Conservation (phyloP, 139 green algal species). For the Chlamydomonas sphaeroides region DNA sequence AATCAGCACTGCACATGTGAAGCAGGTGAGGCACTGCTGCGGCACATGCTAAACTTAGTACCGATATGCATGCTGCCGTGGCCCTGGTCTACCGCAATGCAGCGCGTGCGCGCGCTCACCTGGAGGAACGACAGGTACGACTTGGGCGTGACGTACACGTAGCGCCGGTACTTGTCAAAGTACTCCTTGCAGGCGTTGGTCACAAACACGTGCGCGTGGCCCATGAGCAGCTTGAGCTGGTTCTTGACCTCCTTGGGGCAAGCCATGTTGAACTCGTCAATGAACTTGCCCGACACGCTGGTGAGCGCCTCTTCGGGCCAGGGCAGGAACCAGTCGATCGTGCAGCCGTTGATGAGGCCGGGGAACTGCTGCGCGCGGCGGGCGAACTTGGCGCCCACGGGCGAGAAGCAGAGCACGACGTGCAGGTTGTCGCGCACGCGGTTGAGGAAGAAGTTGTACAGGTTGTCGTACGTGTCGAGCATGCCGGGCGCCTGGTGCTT, state of each 20-base stretch:
- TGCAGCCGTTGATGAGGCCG: conserved; percentile 94
- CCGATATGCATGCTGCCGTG: no score
- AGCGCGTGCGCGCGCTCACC: conserved; percentile 12
- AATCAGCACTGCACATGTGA: no score
- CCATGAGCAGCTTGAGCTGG: conserved; percentile 88
- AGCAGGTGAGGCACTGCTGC: no score
- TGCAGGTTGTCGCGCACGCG: conserved; percentile 93
- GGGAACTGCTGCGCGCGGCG: conserved; percentile 91
- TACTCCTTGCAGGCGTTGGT: conserved; percentile 90
- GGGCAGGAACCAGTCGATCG: conserved; percentile 93
- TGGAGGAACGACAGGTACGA: conserved; percentile 93
- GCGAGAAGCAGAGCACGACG: conserved; percentile 93
- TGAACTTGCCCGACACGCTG: conserved; percentile 86
- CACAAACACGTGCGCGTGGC: conserved; percentile 84
- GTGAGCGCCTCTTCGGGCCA: conserved; percentile 81
- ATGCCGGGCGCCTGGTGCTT: conserved; percentile 66
- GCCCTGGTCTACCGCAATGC: not conserved
- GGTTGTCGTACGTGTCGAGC: conserved; percentile 92
- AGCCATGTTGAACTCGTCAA: conserved; percentile 89
- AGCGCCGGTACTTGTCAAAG: conserved; percentile 87
- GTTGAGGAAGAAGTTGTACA: conserved; percentile 93
- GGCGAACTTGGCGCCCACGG: conserved; percentile 89
- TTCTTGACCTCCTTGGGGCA: conserved; percentile 79
- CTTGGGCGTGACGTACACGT: conserved; percentile 96
- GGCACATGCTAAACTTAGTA: no score